Evolutionary conservation across 164 flowering plant genomes (phyloP), one percentile per base, ranked within the genome.

Genomic region (Chimonanthus praecox): DNA sequence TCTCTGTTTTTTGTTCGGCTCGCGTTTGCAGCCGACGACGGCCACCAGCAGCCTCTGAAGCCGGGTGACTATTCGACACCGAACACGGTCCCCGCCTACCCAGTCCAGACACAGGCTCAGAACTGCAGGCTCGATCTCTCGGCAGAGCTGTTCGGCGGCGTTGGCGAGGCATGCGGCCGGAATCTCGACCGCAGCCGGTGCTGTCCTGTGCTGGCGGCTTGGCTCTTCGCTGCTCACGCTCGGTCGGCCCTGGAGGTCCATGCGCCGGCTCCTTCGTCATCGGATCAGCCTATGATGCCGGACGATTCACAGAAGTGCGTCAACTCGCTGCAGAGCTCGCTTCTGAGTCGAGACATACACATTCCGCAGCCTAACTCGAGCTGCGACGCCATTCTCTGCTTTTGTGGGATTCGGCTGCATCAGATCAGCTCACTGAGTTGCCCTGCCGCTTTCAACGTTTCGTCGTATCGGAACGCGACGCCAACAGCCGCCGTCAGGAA

Each of bases 161-260:
- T 96, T 11, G 78, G 78, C 47, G 86, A 85, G 18, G 98, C 99
- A 0, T 96, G 98, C 78, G 89, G 89, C 9, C 78, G 75, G 1
- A 82, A 80, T 87, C 97, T 96, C 7, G 99, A 96, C 83, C 81
- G 97, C n/a, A 88, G 97, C 88, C 88, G 97, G 0, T 96, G 99
- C 86, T 96, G 99, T 68, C 99, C 99, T 0, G 98, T 96, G 0
- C 87, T 96, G 6, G 99, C 98, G 0, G 99, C 98, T 0, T 95
- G 99, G 99, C 92, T 96, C 69, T 96, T 88, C 86, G 97, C 99
- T 0, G 99, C 98, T 0, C 97, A 96, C 76, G 94, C 99, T 0
- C 74, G 89, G 49, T 81, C 90, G 16, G 99, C 99, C 6, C 91
- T 96, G 8, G 81, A 87, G 75, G 71, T 90, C 3, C 48, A 83